Conservation (phyloP, 1,284 basidiomycete genomes). For the Leccinum cinnamomeum region DNA sequence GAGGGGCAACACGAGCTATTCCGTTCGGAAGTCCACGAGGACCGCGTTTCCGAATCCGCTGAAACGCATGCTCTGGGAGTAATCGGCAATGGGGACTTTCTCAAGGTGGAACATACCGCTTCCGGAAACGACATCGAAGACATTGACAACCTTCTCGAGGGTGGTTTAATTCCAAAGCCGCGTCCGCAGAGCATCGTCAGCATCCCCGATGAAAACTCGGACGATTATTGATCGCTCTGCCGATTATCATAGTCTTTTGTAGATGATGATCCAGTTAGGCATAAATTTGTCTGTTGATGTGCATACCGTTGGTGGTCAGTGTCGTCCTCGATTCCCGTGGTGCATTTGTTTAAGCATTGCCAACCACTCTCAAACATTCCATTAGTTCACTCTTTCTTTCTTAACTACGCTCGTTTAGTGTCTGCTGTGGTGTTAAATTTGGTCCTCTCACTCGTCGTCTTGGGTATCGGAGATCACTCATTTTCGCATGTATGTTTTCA, state of each 20-base stretch:
- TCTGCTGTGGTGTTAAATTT: conserved; percentile 22
- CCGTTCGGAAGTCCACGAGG: conserved; percentile 16
- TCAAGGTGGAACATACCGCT: conserved; percentile 19
- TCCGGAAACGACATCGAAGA: conserved; percentile 52
- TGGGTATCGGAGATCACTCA: conserved; percentile 12
- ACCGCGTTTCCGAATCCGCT: conserved; percentile 7
- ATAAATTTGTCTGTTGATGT: conserved; percentile 25
- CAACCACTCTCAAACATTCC: conserved; percentile 9
- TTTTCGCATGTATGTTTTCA: conserved; percentile 12
- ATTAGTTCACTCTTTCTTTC: conserved; percentile 28
- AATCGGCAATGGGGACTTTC: conserved; percentile 10
- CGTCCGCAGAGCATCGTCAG: conserved; percentile 44
- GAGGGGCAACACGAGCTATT: conserved; percentile 15
- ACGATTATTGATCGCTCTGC: conserved; percentile 24
- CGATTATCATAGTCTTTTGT: conserved; percentile 18
- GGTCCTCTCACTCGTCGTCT: conserved; percentile 10
- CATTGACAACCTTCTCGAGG: conserved; percentile 64
- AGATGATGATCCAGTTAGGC: conserved; percentile 21
- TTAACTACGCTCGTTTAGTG: conserved; percentile 36
- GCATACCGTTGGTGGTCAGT: conserved; percentile 33
- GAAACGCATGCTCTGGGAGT: conserved; percentile 13
- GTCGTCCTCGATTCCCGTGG: background rate
- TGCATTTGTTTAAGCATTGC: conserved; percentile 1
- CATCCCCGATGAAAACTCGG: conserved; percentile 48
- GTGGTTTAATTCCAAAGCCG: conserved; percentile 38